phyloP scores from a whole-genome alignment of 495 filamentous ascomycete genomes.

The Talaromyces ruber region DNA sequence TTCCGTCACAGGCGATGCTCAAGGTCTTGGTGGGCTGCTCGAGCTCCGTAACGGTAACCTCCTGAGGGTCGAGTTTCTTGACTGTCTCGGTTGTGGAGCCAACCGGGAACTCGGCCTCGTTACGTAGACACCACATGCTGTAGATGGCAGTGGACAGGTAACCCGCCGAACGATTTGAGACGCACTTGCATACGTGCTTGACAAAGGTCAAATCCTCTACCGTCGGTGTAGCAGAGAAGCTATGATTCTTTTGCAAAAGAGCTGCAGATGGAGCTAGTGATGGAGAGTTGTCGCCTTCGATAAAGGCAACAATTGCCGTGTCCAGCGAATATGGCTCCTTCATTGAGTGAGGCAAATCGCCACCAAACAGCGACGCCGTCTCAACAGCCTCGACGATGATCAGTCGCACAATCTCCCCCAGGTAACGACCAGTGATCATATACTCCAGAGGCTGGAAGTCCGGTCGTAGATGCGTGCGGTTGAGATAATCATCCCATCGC shows the following conservation, averaged over 20 bases:
- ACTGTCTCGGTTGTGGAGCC: slow-evolving; percentile 15
- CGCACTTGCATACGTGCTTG: slow-evolving; percentile 39
- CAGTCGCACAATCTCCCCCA: slow-evolving; percentile 75
- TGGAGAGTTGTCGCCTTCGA: slow-evolving; percentile 40
- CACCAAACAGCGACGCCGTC: slow-evolving; percentile 38
- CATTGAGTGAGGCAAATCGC: slow-evolving; percentile 52
- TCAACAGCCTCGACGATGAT: slow-evolving; percentile 63
- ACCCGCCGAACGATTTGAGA: slow-evolving; percentile 52
- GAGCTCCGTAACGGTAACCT: slow-evolving; percentile 34
- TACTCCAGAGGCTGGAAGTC: slow-evolving; percentile 89
- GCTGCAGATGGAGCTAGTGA: slow-evolving; percentile 35
- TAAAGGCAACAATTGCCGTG: slow-evolving; percentile 57
- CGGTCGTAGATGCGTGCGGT: slow-evolving; percentile 58
- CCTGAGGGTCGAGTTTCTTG: slow-evolving; percentile 22
- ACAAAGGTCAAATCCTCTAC: slow-evolving; percentile 48
- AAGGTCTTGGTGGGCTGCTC: slow-evolving; percentile 21
- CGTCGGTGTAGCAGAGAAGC: slow-evolving; percentile 32
- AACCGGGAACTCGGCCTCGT: slow-evolving; percentile 33
- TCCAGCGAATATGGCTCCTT: slow-evolving; percentile 55
- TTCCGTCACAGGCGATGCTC: slow-evolving; percentile 49
- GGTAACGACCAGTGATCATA: slow-evolving; percentile 77
- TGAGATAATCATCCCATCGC: slow-evolving; percentile 66
- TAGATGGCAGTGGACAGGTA: slow-evolving; percentile 59
- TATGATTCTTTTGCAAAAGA: slow-evolving; percentile 44
- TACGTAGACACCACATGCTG: slow-evolving; percentile 52